phyloP scores from a whole-genome alignment of 2,329 filamentous ascomycete genomes.

The Aspergillus sp. region DNA sequence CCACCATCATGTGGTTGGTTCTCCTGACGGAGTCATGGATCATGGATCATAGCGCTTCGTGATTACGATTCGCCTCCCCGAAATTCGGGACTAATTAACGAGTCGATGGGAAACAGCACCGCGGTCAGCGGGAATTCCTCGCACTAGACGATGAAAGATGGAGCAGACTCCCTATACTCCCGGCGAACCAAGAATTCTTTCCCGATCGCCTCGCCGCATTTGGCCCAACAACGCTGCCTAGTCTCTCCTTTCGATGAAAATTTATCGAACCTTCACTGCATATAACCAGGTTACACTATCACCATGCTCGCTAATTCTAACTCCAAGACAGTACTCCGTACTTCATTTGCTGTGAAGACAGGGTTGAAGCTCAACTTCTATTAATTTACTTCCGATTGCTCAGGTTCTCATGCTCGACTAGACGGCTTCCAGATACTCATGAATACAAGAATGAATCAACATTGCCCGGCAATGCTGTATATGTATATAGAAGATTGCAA shows the following conservation, averaged over 20 bases:
- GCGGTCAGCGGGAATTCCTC: not conserved
- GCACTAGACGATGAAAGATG: not conserved
- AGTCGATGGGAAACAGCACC: not conserved
- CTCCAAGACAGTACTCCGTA: not conserved
- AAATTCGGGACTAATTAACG: constrained; percentile 2
- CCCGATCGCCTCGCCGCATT: constrained; percentile 22
- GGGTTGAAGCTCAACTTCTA: not conserved
- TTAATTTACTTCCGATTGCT: not conserved
- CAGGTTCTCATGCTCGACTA: not conserved
- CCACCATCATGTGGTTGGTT: constrained; percentile 6
- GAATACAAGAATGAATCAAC: not conserved
- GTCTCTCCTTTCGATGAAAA: not conserved
- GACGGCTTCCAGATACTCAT: not conserved
- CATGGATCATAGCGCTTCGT: not conserved
- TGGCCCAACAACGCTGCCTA: not conserved
- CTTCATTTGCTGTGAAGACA: not conserved
- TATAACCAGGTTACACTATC: not conserved
- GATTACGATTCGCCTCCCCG: not conserved
- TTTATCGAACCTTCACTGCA: not conserved
- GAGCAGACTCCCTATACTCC: not conserved
- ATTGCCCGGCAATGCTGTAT: not conserved
- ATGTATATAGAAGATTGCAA: not conserved
- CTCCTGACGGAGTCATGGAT: constrained; percentile 1
- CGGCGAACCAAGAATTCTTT: constrained; percentile 16
- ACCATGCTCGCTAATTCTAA: not conserved